Percentiles rank a stretch among this genome's conserved stretches.
Conservation (phyloP, 2,329 filamentous ascomycete species). For the Pseudogymnoascus sp. region DNA sequence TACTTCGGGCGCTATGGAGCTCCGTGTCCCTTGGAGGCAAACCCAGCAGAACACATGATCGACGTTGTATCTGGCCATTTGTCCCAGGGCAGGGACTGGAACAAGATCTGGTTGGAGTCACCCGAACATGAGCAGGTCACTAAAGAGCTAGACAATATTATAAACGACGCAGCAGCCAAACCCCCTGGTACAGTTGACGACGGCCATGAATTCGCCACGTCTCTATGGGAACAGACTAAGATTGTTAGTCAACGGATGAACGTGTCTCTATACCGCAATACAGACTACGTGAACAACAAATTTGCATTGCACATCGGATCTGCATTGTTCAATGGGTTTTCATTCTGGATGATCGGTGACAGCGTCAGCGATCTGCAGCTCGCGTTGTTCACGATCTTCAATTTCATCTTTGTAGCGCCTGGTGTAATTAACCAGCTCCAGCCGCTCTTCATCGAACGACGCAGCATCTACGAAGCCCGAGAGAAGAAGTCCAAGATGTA, state of each 20-base stretch:
- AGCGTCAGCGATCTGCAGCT: constrained; percentile 43
- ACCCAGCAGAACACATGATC: constrained; percentile 39
- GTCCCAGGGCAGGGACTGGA: constrained; percentile 51
- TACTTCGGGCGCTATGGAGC: constrained; percentile 58
- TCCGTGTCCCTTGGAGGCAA: constrained; percentile 41
- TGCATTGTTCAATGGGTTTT: constrained; percentile 52
- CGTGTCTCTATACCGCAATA: constrained; percentile 53
- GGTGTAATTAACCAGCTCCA: constrained; percentile 51
- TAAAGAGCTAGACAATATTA: constrained; percentile 55
- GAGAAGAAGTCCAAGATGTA: constrained; percentile 56
- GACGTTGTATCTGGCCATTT: constrained; percentile 38
- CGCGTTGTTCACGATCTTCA: constrained; percentile 51
- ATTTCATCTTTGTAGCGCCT: constrained; percentile 53
- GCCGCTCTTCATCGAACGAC: constrained; percentile 47
- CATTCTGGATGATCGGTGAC: constrained; percentile 50
- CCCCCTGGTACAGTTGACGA: constrained; percentile 35
- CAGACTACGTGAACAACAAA: constrained; percentile 41
- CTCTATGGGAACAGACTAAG: constrained; percentile 53
- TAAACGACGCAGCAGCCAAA: constrained; percentile 42
- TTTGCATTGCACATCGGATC: constrained; percentile 43
- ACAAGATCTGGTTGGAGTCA: constrained; percentile 60
- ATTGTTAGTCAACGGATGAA: constrained; percentile 57
- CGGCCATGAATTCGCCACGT: constrained; percentile 63
- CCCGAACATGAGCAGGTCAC: constrained; percentile 47
- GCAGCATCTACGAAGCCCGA: constrained; percentile 48